phyloP scores from a whole-genome alignment of 73 alveolate species.

The Symbiodinium pilosum region DNA sequence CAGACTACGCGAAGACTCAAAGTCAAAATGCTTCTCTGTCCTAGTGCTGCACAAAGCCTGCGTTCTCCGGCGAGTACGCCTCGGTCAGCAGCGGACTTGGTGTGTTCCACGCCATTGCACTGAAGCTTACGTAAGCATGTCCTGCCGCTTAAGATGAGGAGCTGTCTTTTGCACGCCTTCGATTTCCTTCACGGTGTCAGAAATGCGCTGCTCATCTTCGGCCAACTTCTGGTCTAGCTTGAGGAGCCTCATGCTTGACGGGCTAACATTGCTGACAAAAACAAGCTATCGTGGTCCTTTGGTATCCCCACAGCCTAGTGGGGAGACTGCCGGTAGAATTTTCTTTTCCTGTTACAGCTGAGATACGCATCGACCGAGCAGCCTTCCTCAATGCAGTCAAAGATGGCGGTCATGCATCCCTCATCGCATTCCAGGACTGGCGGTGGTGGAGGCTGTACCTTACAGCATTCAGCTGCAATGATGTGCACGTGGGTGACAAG shows the following conservation, averaged over 20 bases:
- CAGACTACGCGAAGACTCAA: no score
- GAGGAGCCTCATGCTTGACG: conserved; percentile 44
- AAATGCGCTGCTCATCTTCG: conserved; percentile 64
- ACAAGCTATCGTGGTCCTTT: neutral
- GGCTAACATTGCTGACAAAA: neutral
- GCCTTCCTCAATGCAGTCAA: conserved; percentile 85
- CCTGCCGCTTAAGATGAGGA: neutral
- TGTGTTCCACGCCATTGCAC: no score
- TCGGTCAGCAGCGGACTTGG: no score
- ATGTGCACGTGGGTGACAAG: no score
- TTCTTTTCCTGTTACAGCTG: neutral
- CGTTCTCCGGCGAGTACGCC: conserved; percentile 75
- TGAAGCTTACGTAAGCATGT: no score
- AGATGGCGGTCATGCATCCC: conserved; percentile 90
- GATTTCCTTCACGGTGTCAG: conserved; percentile 24
- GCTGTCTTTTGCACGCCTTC: conserved; percentile 63
- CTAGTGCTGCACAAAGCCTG: conserved; percentile 50
- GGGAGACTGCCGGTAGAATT: neutral
- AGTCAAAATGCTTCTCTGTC: no score
- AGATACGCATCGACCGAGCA: conserved; percentile 90
- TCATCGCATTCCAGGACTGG: conserved; percentile 89
- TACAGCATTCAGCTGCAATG: no score
- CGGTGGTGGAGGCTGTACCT: conserved; percentile 66
- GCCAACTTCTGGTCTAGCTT: conserved; percentile 75
- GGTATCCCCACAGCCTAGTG: no score